phyloP scores from a whole-genome alignment of 345 rosid genomes.

The Rhodamnia rubescens region DNA sequence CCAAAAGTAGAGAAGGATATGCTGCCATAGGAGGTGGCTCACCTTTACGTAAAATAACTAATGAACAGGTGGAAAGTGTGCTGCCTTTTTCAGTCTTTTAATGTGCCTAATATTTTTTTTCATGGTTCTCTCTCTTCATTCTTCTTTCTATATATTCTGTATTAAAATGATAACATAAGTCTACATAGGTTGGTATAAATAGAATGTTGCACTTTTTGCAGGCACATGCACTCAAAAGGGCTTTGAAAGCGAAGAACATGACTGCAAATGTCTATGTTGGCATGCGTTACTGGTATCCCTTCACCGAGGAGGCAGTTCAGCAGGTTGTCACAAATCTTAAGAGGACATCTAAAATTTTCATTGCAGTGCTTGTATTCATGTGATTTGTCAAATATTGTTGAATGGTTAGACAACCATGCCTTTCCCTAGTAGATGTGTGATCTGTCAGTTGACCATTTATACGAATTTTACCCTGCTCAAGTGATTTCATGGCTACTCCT shows the following conservation, averaged over 20 bases:
- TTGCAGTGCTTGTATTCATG: background rate
- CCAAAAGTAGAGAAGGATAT: conserved; percentile 92
- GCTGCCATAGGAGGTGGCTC: conserved; percentile 98
- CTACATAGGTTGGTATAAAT: background rate
- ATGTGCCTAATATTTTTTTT: background rate
- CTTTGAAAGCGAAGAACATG: conserved; percentile 54
- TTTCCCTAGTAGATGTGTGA: background rate
- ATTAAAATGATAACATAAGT: background rate
- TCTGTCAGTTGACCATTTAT: background rate
- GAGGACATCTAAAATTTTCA: background rate
- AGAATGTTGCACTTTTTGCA: conserved; percentile 9
- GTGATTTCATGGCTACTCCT: background rate
- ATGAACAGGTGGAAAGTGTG: conserved; percentile 46
- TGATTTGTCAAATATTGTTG: background rate
- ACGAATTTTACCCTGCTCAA: background rate
- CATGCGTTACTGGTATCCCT: conserved; percentile 90
- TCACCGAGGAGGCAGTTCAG: conserved; percentile 83
- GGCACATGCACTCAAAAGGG: conserved; percentile 61
- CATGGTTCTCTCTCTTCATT: background rate
- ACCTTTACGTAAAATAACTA: conserved; percentile 74
- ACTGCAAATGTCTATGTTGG: conserved; percentile 64
- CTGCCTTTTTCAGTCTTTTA: background rate
- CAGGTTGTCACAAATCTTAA: conserved; percentile 31
- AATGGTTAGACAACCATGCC: background rate
- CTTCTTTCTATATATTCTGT: background rate